A percentile compares a stretch with the other conserved stretches of the same genome.
These are phyloP conservation scores for Eremothecium sinecaudum DNA, from an alignment of 1,139 yeast species.

Conservation along the genomic window DNA sequence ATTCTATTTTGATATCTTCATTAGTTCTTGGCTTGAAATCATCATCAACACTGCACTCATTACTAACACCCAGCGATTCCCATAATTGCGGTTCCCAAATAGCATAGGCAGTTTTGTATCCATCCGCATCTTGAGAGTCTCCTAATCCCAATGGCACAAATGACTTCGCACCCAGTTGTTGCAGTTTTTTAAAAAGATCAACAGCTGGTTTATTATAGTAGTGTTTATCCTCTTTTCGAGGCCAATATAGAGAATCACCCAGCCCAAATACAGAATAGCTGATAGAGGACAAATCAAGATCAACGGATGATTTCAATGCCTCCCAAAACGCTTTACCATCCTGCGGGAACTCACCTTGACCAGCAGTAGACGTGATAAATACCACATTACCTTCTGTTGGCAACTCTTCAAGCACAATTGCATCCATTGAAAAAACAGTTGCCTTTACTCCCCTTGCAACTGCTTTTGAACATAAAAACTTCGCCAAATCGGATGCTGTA, in stretches of 20 bases:
- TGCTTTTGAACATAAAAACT: conserved; percentile 75
- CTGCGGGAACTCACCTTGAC: conserved; percentile 97
- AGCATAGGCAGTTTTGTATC: conserved; percentile 78
- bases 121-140: conserved; percentile 97
- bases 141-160: conserved; percentile 77
- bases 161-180: conserved; percentile 62
- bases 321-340: conserved; percentile 94
- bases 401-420: conserved; percentile 68
- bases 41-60: conserved; percentile 72
- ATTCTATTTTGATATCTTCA: conserved; percentile 86
- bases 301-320: conserved; percentile 56
- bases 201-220: conserved; percentile 88
- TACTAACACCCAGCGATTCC: conserved; percentile 84
- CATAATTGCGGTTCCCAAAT: conserved; percentile 81
- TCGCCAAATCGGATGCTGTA: conserved; percentile 76
- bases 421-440: conserved; percentile 74
- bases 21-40: conserved; percentile 95
- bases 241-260: conserved; percentile 96
- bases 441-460: conserved; percentile 79
- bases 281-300: conserved; percentile 61
- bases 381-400: conserved; percentile 74
- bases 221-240: conserved; percentile 88
- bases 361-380: conserved; percentile 82
- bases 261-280: conserved; percentile 76
- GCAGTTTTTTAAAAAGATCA: conserved; percentile 58